These are phyloP conservation scores for Mycosarcoma mackinlayi DNA, from an alignment of 1,284 basidiomycete species.

Conservation along the genomic window DNA sequence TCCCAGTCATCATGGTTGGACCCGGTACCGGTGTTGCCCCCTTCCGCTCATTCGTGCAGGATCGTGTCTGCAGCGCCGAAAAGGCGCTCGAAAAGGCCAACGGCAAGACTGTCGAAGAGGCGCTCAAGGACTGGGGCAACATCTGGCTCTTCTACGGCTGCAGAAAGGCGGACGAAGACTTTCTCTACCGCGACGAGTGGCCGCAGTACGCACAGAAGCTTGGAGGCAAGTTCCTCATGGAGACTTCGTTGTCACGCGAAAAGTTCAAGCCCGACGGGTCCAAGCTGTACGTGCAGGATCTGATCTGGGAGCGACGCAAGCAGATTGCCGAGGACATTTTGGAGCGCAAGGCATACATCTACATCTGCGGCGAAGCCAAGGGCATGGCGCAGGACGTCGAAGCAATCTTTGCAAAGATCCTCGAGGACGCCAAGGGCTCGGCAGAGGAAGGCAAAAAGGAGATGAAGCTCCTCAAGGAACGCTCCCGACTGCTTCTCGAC, in stretches of 20 bases:
- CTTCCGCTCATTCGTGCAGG: constrained; percentile 98
- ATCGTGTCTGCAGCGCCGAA: constrained; percentile 92
- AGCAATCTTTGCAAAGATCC: constrained; percentile 81
- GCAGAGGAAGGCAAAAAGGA: constrained; percentile 72
- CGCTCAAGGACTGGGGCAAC: constrained; percentile 91
- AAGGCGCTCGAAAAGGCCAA: constrained; percentile 86
- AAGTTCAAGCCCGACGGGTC: constrained; percentile 80
- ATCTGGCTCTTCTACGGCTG: constrained; percentile 97
- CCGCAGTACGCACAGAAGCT: constrained; percentile 85
- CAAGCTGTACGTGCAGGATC: constrained; percentile 97
- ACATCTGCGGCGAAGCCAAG: constrained; percentile 89
- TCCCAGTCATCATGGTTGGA: constrained; percentile 97
- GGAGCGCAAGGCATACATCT: constrained; percentile 85
- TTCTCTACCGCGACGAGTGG: constrained; percentile 95
- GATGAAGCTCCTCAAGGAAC: constrained; percentile 57
- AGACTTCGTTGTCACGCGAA: constrained; percentile 88
- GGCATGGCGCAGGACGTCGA: constrained; percentile 95
- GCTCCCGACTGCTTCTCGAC: constrained; percentile 48
- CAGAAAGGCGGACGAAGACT: constrained; percentile 86
- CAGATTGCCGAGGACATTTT: constrained; percentile 87
- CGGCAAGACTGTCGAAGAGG: constrained; percentile 85
- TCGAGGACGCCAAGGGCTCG: constrained; percentile 93
- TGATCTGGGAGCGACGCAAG: constrained; percentile 63
- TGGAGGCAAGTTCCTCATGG: constrained; percentile 88
- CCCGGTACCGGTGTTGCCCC: constrained; percentile 97